These are phyloP conservation scores for Taphrina pruni DNA, from an alignment of 1,139 yeast genomes.

Conservation along the genomic window DNA sequence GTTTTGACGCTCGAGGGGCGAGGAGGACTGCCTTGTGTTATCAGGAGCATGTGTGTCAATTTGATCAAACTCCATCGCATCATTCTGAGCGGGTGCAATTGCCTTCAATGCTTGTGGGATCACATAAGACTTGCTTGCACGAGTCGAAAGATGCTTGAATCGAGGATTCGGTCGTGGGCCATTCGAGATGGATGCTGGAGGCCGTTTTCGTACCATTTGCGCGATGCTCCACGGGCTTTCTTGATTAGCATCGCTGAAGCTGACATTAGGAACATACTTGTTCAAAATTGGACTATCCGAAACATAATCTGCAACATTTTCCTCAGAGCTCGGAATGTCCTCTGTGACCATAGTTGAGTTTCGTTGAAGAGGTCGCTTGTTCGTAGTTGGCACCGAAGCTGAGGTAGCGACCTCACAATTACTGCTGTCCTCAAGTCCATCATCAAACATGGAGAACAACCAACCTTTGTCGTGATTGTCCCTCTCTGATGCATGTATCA, in stretches of 20 bases:
- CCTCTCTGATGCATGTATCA: too few relatives aligned
- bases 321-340: not conserved
- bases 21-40: too few relatives aligned
- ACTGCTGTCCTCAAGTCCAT: not conserved
- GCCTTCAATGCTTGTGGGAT: too few relatives aligned
- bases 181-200: not conserved
- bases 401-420: not conserved
- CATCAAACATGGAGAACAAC: slow-evolving; percentile 30
- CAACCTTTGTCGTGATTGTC: not conserved
- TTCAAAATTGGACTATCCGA: not conserved
- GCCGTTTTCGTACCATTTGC: not conserved
- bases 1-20: too few relatives aligned
- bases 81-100: too few relatives aligned
- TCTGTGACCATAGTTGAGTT: not conserved
- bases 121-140: too few relatives aligned
- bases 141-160: too few relatives aligned
- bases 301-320: slow-evolving; percentile 11
- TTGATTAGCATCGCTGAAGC: not conserved
- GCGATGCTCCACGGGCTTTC: slow-evolving; percentile 25
- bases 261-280: not conserved
- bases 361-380: not conserved
- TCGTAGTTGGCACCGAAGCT: not conserved
- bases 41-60: too few relatives aligned
- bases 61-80: too few relatives aligned
- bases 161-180: too few relatives aligned